Evolutionary conservation across 1,284 basidiomycete species (phyloP), one percentile per base, ranked within the genome.

Genomic region (Trichosporon sp.): DNA sequence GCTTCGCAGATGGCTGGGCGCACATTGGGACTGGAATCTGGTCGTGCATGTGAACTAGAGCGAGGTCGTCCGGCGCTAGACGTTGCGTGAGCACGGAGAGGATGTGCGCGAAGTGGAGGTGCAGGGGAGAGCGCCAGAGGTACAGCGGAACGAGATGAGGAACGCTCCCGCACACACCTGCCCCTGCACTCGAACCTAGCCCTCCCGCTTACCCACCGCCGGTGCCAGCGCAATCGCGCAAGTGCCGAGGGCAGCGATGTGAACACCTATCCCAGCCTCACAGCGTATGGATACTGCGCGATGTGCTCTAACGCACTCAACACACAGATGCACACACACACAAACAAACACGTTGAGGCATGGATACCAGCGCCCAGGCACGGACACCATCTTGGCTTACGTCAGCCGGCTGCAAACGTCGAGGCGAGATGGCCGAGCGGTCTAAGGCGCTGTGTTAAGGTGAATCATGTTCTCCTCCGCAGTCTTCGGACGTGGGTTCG

Each of bases 401-500:
- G n/a, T n/a, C n/a, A n/a, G n/a, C n/a, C n/a, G n/a, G n/a, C n/a
- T n/a, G n/a, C n/a, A n/a, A n/a, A n/a, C n/a, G n/a, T n/a, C n/a
- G n/a, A n/a, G 68, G 68, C 68, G 68, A 69, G 68, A 69, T 58
- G 67, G 68, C 64, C 64, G 63, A 69, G 69, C 65, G 66, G 65
- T 68, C 67, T 67, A 72, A 71, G 70, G 68, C 68, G 70, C 68
- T 68, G 66, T 70, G 68, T 70, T 72, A 68, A 70, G 66, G 65
- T 65, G 25, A 60, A 29, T 31, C 47, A 6, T 23, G 18, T 25
- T 60, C 56, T 25, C 23, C 53, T 65, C 68, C 68, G 73, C 70
- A 74, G 77, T 78, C 77, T 78, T 78, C 77, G 78, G 77, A 76
- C 78, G 78, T 79, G 78, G 78, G 78, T 79, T 79, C 78, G 78